phyloP scores from a whole-genome alignment of 805 yeast genomes.

The Yamadazyma insecticola region DNA sequence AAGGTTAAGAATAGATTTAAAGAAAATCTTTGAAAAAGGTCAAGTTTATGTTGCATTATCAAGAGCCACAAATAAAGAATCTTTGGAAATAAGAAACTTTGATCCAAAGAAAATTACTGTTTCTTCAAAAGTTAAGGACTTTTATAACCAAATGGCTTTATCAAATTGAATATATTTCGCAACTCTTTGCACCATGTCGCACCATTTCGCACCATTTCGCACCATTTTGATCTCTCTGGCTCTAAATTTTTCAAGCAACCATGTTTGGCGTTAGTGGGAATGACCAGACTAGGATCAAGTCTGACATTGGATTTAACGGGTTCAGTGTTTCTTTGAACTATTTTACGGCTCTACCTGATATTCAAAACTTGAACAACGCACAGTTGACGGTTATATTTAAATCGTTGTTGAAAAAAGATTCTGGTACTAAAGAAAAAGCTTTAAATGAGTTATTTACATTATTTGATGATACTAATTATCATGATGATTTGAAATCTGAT shows the following conservation, averaged over 20 bases:
- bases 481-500: slow-evolving; percentile 26
- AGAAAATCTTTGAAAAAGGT: slow-evolving; percentile 69
- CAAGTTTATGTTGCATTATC: slow-evolving; percentile 82
- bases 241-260: too few relatives aligned
- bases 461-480: slow-evolving; percentile 15
- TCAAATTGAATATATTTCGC: slow-evolving; percentile 5
- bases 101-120: slow-evolving; percentile 48
- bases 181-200: too few relatives aligned
- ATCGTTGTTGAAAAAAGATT: slow-evolving; percentile 70
- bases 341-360: slow-evolving; percentile 73
- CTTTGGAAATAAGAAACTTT: slow-evolving; percentile 63
- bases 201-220: too few relatives aligned
- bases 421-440: slow-evolving; percentile 82
- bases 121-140: slow-evolving; percentile 29
- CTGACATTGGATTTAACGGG: slow-evolving; percentile 27
- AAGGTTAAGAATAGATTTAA: slow-evolving; percentile 63
- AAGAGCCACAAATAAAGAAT: slow-evolving; percentile 66
- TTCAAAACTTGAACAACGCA: slow-evolving; percentile 29
- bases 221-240: too few relatives aligned
- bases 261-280: slow-evolving; percentile 4
- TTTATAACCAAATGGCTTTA: too few relatives aligned
- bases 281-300: slow-evolving; percentile 6
- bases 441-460: slow-evolving; percentile 46
- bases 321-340: slow-evolving; percentile 65
- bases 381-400: slow-evolving; percentile 65